Conservation (phyloP, 495 filamentous ascomycete species). For the Xylaria bambusicola region DNA sequence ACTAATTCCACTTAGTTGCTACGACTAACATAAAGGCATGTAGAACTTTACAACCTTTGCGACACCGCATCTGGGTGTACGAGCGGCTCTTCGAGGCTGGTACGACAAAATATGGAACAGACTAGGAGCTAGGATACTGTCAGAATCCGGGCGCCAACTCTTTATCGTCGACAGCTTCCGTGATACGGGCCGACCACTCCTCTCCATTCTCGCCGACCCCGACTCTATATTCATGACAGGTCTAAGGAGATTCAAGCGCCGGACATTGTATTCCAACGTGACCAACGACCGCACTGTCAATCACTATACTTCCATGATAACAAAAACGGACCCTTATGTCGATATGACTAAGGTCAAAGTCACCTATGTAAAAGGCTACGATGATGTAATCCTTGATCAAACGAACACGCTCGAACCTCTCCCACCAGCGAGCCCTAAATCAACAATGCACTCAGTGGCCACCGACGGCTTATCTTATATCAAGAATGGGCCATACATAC, state of each 20-base stretch:
- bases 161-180: constrained; percentile 86
- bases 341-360: constrained; percentile 64
- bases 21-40: constrained; percentile 19
- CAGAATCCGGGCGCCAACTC: constrained; percentile 79
- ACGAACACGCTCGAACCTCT: constrained; percentile 58
- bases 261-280: constrained; percentile 79
- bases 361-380: constrained; percentile 74
- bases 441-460: constrained; percentile 22
- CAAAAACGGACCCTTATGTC: constrained; percentile 72
- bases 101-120: constrained; percentile 74
- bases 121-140: constrained; percentile 74
- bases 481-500: constrained; percentile 56
- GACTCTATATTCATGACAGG: constrained; percentile 84
- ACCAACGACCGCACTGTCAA: constrained; percentile 77
- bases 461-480: constrained; percentile 26
- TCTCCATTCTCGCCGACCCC: constrained; percentile 79
- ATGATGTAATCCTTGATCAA: constrained; percentile 73
- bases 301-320: constrained; percentile 80
- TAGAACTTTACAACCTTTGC: constrained; percentile 94
- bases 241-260: constrained; percentile 70
- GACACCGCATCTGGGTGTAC: constrained; percentile 83
- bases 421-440: constrained; percentile 30
- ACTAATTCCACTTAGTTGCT: not conserved
- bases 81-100: constrained; percentile 70
- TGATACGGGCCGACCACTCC: constrained; percentile 73